Base-by-base conservation (phyloP, 2,329 filamentous ascomycete genomes). In the Fusarium papillatum region DNA sequence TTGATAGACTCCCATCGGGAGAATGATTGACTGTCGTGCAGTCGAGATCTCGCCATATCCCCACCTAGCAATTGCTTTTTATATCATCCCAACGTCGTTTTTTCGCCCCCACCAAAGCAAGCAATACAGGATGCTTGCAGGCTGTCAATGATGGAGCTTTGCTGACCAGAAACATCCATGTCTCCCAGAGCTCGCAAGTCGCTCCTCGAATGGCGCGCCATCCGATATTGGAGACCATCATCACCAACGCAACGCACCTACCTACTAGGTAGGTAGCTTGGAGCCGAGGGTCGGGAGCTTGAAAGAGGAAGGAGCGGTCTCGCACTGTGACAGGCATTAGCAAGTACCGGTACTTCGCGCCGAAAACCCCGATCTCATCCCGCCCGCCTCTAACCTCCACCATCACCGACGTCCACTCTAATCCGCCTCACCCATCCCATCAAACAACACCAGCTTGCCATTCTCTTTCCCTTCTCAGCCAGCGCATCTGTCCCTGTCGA, bases 271-370 rank as follows among this genome's bases (percentile, higher is more conserved):
- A 31, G 22, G 17, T 50, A 29, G 43, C 48, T 55, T 55, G 48
- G 26, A 64, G 64, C 70, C 63, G 63, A 75, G 73, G 68, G 72
- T 63, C 64, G 66, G 65, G 64, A 68, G 60, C 43, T 64, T 59
- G 50, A 65, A 68, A 62, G 48, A 67, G 68, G 70, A 69, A 76
- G 68, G 66, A 69, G 70, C 63, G 61, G 19, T 62, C 59, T 64
- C 77, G 74, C 74, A 79, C 76, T 78, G 77, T 77, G 70, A 50
- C 71, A 78, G 69, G 71, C 69, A 69, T 72, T 39, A 50, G 46
- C 19, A 76, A 69, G 77, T 79, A 79, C 73, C 69, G 69, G 70
- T 79, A 79, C 77, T 72, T 75, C 66, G 69, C 60, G 39, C 62
- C 66, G 75, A 72, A 73, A 68, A 71, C 64, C 73, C 70, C 69